phyloP scores from a whole-genome alignment of 2,329 filamentous ascomycete genomes.

The Neophaeococcomyces mojaviensis region DNA sequence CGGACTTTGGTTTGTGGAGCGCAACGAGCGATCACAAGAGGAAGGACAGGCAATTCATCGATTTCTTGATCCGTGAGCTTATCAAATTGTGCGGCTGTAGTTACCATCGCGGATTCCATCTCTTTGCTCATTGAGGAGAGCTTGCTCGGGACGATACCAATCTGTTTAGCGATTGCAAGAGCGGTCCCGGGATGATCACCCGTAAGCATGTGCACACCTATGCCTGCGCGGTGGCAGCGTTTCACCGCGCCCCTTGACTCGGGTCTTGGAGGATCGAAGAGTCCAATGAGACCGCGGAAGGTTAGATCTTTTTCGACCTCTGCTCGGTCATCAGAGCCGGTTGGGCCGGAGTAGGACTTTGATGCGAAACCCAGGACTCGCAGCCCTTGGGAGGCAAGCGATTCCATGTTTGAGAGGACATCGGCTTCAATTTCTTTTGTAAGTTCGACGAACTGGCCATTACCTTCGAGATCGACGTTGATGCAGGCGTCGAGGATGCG shows the following conservation, averaged over 20 bases:
- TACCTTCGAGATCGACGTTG: constrained; percentile 33
- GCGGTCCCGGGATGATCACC: constrained; percentile 75
- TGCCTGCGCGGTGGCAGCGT: constrained; percentile 65
- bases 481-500: constrained; percentile 50
- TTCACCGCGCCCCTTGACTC: constrained; percentile 68
- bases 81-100: constrained; percentile 73
- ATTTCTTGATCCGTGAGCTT: constrained; percentile 67
- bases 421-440: constrained; percentile 45
- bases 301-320: constrained; percentile 58
- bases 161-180: constrained; percentile 67
- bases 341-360: constrained; percentile 32
- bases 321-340: constrained; percentile 46
- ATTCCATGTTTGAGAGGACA: constrained; percentile 55
- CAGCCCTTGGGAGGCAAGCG: constrained; percentile 53
- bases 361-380: constrained; percentile 45
- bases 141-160: constrained; percentile 61
- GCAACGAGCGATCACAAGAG: constrained; percentile 35
- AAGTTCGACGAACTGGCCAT: constrained; percentile 33
- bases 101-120: constrained; percentile 60
- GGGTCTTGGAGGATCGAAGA: constrained; percentile 77
- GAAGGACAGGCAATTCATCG: constrained; percentile 49
- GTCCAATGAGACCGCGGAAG: constrained; percentile 74
- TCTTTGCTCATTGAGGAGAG: constrained; percentile 48
- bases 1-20: constrained; percentile 15
- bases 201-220: constrained; percentile 76